Conservation (phyloP, 306 rosid genomes). For the Oxytropis ochrocephala region DNA sequence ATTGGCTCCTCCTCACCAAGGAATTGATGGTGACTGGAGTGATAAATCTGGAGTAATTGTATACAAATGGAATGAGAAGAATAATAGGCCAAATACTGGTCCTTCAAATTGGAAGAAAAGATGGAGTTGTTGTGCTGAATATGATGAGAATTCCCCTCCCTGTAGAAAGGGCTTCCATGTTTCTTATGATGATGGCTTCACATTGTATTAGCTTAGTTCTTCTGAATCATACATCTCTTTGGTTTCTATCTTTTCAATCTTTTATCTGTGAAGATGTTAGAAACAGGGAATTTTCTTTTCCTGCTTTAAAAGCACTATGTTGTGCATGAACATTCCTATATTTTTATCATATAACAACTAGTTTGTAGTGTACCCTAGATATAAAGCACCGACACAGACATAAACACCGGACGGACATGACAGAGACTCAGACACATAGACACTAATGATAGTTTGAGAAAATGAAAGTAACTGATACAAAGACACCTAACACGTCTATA, state of each 20-base stretch:
- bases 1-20: constrained; percentile 75
- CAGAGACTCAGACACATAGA: no score
- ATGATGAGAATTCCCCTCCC: constrained; percentile 52
- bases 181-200: constrained; percentile 73
- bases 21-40: constrained; percentile 84
- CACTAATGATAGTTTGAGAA: no score
- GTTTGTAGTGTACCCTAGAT: no score
- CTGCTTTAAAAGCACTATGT: not conserved
- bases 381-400: no score
- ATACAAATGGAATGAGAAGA: constrained; percentile 69
- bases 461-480: no score
- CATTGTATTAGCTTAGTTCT: constrained; percentile 30
- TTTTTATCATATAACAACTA: no score
- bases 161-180: constrained; percentile 64
- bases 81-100: constrained; percentile 64
- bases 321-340: not conserved
- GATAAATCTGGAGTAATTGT: constrained; percentile 69
- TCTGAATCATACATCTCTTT: not conserved
- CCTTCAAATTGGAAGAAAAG: constrained; percentile 60
- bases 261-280: not conserved
- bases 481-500: no score
- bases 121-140: constrained; percentile 83
- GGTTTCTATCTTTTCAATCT: not conserved
- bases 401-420: no score
- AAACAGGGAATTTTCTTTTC: not conserved